These are phyloP conservation scores for Xylaria intraflava DNA, from an alignment of 495 filamentous ascomycete species.

Conservation along the genomic window DNA sequence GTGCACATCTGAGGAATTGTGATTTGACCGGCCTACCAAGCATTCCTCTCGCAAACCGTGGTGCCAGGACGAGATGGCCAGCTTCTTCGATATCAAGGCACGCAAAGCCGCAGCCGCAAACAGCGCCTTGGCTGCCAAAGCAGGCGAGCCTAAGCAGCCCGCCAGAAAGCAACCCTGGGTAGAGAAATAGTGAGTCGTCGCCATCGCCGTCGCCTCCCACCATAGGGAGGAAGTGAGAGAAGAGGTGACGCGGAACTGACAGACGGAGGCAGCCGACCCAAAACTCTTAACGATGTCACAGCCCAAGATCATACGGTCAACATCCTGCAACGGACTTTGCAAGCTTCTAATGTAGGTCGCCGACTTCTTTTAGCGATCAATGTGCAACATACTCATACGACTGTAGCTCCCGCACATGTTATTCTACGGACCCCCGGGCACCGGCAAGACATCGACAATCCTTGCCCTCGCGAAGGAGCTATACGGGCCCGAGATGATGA, in stretches of 20 bases:
- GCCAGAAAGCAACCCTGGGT: constrained; percentile 85
- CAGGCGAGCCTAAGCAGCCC: constrained; percentile 50
- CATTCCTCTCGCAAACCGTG: not conserved
- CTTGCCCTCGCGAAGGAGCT: constrained; percentile 93
- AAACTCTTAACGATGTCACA: constrained; percentile 87
- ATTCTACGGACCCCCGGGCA: constrained; percentile 96
- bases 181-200: constrained; percentile 84
- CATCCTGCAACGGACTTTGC: constrained; percentile 83
- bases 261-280: constrained; percentile 65
- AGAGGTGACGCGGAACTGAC: constrained; percentile 14
- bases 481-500: constrained; percentile 91
- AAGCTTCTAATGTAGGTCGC: constrained; percentile 75
- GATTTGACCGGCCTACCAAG: not conserved
- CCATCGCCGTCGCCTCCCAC: not conserved
- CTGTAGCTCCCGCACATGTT: constrained; percentile 95
- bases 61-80: constrained; percentile 50
- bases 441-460: constrained; percentile 98
- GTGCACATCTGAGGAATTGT: not conserved
- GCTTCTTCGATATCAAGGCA: constrained; percentile 93
- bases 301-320: constrained; percentile 97
- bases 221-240: no score
- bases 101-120: constrained; percentile 71
- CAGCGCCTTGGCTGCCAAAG: constrained; percentile 43
- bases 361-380: not conserved
- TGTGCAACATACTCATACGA: not conserved